These are phyloP conservation scores for Arxiozyma slooffiae DNA, from an alignment of 1,139 yeast genomes.

Conservation along the genomic window DNA sequence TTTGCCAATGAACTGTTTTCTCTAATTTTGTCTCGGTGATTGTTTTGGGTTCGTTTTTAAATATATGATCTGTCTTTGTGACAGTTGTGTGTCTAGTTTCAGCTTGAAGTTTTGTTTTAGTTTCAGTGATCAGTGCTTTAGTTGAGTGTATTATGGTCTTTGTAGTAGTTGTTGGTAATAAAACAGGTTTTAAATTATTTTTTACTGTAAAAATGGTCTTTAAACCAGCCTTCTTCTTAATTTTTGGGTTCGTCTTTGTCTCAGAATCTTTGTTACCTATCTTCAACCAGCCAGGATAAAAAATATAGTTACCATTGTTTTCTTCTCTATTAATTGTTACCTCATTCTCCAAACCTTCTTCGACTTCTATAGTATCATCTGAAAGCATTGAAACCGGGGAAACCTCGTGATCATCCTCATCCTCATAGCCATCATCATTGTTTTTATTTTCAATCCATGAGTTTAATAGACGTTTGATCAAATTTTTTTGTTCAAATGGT, in stretches of 20 bases:
- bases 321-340: background rate
- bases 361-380: background rate
- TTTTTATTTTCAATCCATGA: background rate
- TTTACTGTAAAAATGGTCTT: conserved; percentile 2
- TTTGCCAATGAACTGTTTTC: conserved; percentile 2
- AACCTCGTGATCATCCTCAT: background rate
- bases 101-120: conserved; percentile 9
- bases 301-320: background rate
- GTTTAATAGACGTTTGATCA: conserved; percentile 7
- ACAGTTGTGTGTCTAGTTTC: conserved; percentile 7
- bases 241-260: conserved; percentile 6
- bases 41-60: conserved; percentile 2
- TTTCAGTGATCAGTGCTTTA: background rate
- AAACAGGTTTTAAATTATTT: conserved; percentile 8
- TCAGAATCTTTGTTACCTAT: conserved; percentile 4
- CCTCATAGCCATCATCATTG: background rate
- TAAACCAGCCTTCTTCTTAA: conserved; percentile 5
- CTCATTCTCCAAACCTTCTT: background rate
- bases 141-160: conserved; percentile 2
- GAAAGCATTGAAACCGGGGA: background rate
- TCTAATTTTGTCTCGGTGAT: background rate
- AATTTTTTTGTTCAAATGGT: conserved; percentile 9
- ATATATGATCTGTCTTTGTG: conserved; percentile 9
- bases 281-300: conserved; percentile 6
- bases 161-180: conserved; percentile 8